phyloP scores from a whole-genome alignment of 2,329 filamentous ascomycete genomes.

The Bipolaris bicolor region DNA sequence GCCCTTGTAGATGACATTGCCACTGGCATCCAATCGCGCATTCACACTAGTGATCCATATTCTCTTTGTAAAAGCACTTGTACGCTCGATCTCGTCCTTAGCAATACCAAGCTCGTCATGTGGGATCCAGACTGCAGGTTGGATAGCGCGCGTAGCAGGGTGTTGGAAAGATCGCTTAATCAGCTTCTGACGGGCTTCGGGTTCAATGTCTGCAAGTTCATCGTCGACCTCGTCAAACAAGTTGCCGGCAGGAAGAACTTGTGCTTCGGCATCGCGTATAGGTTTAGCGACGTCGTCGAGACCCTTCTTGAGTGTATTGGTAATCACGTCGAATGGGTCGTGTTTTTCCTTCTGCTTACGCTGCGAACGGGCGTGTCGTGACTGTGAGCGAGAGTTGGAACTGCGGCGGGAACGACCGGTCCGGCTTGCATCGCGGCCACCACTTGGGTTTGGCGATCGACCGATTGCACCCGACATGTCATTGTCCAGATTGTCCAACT shows the following conservation, averaged over 20 bases:
- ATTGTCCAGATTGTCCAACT: slow-evolving; percentile 38
- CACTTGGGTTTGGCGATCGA: slow-evolving; percentile 23
- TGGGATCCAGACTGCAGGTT: slow-evolving; percentile 93
- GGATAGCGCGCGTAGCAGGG: slow-evolving; percentile 78
- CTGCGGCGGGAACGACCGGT: slow-evolving; percentile 36
- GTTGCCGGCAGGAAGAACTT: slow-evolving; percentile 71
- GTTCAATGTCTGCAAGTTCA: slow-evolving; percentile 91
- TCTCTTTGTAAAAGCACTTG: slow-evolving; percentile 71
- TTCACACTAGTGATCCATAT: slow-evolving; percentile 97
- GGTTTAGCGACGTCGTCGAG: slow-evolving; percentile 40
- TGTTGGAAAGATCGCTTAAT: slow-evolving; percentile 91
- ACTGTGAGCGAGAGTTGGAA: slow-evolving; percentile 36
- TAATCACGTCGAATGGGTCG: slow-evolving; percentile 38
- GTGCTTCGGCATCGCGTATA: slow-evolving; percentile 48
- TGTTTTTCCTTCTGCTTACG: slow-evolving; percentile 30
- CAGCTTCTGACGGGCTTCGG: slow-evolving; percentile 83
- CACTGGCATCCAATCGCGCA: slow-evolving; percentile 82
- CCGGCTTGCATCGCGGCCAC: slow-evolving; percentile 35
- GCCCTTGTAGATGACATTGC: slow-evolving; percentile 80
- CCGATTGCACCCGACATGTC: slow-evolving; percentile 8
- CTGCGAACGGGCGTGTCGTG: slow-evolving; percentile 17
- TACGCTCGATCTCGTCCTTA: slow-evolving; percentile 86
- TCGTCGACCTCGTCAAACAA: slow-evolving; percentile 88
- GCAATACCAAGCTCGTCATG: slow-evolving; percentile 87
- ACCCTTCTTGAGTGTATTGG: slow-evolving; percentile 34